phyloP scores from a whole-genome alignment of 176 grass and related monocot species.

The Aechmea fasciata region DNA sequence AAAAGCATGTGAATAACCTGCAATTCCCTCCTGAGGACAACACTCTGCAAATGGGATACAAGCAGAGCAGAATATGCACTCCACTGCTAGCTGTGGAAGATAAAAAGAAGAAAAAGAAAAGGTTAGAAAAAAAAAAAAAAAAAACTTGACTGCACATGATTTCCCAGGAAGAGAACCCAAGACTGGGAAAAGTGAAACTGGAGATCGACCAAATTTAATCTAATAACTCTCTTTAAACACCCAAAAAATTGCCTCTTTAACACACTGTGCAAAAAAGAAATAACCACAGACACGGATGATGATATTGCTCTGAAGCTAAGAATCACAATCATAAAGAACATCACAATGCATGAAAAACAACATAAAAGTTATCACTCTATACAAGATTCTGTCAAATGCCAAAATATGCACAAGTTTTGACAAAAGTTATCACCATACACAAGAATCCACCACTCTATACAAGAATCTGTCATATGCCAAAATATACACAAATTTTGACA shows the following conservation, averaged over 20 bases:
- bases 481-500: no score
- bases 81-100: constrained; percentile 70
- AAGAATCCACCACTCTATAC: no score
- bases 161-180: no score
- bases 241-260: not conserved
- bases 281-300: not conserved
- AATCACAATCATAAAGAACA: not conserved
- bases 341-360: constrained; percentile 16
- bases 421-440: no score
- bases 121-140: constrained; percentile 3
- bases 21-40: constrained; percentile 95
- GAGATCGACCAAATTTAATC: not conserved
- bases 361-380: not conserved
- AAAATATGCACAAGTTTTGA: no score
- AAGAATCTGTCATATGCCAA: no score
- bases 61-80: constrained; percentile 97
- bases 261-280: not conserved
- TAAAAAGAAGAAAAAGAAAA: constrained; percentile 18
- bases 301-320: not conserved
- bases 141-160: no score
- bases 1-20: constrained; percentile 41
- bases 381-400: no score
- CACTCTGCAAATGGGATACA: constrained; percentile 87
- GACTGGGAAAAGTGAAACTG: no score
- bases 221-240: not conserved